These are phyloP conservation scores for Diaporthe caulivora DNA, from an alignment of 2,329 filamentous ascomycete genomes.

Conservation along the genomic window DNA sequence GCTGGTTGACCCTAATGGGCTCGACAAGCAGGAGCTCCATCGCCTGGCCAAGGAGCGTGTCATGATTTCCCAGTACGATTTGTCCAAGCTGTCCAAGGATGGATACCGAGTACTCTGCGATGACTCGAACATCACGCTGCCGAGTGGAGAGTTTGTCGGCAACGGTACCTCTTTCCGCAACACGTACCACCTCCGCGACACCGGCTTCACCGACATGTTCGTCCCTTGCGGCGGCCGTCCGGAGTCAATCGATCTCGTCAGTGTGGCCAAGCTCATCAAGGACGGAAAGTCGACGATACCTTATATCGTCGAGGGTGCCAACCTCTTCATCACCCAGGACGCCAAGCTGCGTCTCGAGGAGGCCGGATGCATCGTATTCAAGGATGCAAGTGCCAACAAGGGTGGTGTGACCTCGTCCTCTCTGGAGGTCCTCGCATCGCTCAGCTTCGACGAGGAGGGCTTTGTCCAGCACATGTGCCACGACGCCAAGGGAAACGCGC, in stretches of 20 bases:
- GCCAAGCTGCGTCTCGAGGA: conserved; percentile 95
- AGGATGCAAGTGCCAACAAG: conserved; percentile 98
- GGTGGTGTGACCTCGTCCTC: conserved; percentile 98
- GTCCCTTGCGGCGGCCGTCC: conserved; percentile 97
- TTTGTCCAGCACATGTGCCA: conserved; percentile 97
- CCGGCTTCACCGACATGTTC: conserved; percentile 84
- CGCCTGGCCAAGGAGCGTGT: conserved; percentile 86
- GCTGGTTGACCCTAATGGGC: conserved; percentile 89
- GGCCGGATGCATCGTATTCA: conserved; percentile 95
- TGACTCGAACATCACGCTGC: conserved; percentile 88
- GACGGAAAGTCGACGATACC: conserved; percentile 89
- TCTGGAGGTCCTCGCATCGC: conserved; percentile 91
- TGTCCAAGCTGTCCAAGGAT: conserved; percentile 84
- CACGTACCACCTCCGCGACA: conserved; percentile 90
- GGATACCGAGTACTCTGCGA: conserved; percentile 95
- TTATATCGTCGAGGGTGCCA: conserved; percentile 97
- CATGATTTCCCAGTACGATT: conserved; percentile 92
- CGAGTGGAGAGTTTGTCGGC: conserved; percentile 85
- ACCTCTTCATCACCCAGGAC: conserved; percentile 98
- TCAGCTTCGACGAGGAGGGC: conserved; percentile 91
- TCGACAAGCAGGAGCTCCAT: conserved; percentile 85
- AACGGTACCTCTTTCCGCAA: conserved; percentile 98
- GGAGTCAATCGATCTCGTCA: conserved; percentile 94
- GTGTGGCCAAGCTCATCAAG: conserved; percentile 87
- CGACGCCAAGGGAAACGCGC: conserved; percentile 76